These are phyloP conservation scores for Rhynchosporium secalis DNA, from an alignment of 2,329 filamentous ascomycete genomes.

Conservation along the genomic window DNA sequence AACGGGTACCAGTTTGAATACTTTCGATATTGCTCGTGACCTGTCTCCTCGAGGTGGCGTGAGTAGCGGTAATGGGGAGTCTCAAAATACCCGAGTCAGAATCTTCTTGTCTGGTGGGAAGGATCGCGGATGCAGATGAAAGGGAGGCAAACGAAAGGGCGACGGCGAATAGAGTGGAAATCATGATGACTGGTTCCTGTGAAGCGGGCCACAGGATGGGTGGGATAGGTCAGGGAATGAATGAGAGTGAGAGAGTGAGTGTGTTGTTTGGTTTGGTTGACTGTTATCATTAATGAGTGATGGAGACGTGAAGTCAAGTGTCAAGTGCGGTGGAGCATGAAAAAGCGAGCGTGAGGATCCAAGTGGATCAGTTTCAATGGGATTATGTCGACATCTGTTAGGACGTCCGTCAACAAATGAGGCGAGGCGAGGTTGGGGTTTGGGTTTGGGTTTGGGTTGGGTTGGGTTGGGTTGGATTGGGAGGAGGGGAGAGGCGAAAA, in stretches of 20 bases:
- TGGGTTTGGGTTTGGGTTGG: too few species aligned
- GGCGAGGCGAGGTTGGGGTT: too few species aligned
- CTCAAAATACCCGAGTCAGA: conserved; percentile 15
- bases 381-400: too few species aligned
- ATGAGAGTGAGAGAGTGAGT: conserved; percentile 2
- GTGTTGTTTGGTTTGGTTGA: neutral
- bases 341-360: too few species aligned
- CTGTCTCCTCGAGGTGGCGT: conserved; percentile 11
- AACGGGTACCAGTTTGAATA: conserved; percentile 19
- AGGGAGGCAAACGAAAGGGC: conserved; percentile 12
- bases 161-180: conserved; percentile 18
- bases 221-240: neutral
- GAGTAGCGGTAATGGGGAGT: conserved; percentile 16
- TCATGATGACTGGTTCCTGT: conserved; percentile 16
- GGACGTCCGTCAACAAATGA: too few species aligned
- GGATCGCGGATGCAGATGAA: conserved; percentile 14
- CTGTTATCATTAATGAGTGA: too few species aligned
- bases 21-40: conserved; percentile 12
- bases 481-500: too few species aligned
- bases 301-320: too few species aligned
- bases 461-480: too few species aligned
- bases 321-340: too few species aligned
- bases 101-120: neutral
- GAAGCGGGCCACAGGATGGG: neutral
- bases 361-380: too few species aligned